Percentiles rank a stretch among this genome's conserved stretches.
phyloP scores from a whole-genome alignment of 306 rosid species.

The Cotoneaster glaucophyllus region DNA sequence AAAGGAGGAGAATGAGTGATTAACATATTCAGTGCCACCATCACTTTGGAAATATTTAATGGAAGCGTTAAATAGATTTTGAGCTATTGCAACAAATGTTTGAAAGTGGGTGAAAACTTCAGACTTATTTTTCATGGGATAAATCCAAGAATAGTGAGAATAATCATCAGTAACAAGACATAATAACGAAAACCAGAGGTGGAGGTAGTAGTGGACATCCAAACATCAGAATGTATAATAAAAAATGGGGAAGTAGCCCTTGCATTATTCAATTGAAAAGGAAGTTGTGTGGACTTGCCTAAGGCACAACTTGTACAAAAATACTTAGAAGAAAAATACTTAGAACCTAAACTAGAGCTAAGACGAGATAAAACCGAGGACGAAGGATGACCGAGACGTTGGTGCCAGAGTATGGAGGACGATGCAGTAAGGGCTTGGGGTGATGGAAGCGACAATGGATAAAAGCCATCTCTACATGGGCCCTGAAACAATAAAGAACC shows the following conservation, averaged over 20 bases:
- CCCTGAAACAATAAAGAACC: background rate
- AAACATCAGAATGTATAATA: background rate
- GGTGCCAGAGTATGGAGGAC: background rate
- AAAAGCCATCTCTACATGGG: background rate
- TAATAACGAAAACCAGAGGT: background rate
- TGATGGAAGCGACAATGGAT: background rate
- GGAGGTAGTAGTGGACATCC: background rate
- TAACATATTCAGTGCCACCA: background rate
- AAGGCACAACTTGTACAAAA: background rate
- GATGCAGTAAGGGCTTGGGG: background rate
- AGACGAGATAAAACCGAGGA: background rate
- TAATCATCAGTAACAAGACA: background rate
- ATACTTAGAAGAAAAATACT: background rate
- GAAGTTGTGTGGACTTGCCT: background rate
- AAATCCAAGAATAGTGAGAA: background rate
- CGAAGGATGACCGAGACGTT: background rate
- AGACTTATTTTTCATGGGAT: background rate
- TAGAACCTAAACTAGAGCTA: background rate
- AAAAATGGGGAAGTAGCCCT: background rate
- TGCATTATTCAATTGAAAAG: background rate
- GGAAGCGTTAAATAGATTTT: fast-evolving
- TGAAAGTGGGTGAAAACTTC: background rate
- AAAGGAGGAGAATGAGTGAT: background rate
- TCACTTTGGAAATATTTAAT: background rate
- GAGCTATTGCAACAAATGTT: background rate